Evolutionary conservation across 768 basidiomycete genomes (phyloP), one percentile per base, ranked within the genome.

Genomic region (Tephrocybe sp.): DNA sequence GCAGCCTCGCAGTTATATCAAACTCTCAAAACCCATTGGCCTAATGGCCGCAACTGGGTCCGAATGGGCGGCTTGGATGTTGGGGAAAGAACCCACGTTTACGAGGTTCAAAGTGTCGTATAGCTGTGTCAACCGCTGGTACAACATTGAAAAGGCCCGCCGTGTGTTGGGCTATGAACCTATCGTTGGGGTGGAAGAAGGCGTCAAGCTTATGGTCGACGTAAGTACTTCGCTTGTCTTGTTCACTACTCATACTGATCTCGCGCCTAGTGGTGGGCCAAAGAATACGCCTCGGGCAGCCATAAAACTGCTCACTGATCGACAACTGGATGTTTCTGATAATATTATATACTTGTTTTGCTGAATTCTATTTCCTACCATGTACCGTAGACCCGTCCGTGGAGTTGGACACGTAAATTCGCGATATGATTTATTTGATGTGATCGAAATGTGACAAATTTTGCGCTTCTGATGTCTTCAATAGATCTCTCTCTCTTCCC

Each of bases 161-260:
- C 72, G 93, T 51, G 79, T 98, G 52, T 73, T 99, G 34, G 95
- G 93, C 1, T 99, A 99, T 68, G 92, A 94, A 65, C 97, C 97
- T 0, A 71, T 90, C 50, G 84, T 96, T 5, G 88, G 93, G 2
- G 58, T 98, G 11, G 85, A 92, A 58, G 95, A 98, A 55, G 97
- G 94, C 22, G 77, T 97, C 42, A 78, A 80, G 69, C 76, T 75
- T 55, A 89, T 84, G 67, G 79, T 92, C 3, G 85, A 87, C 66
- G 89, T 89, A 57, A 50, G 86, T 18, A 7, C 18, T n/a, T 28
- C 19, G 41, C 22, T 31, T 16, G n/a, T 9, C 12, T 12, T 31
- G 19, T 13, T 13, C 25, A 44, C 28, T 44, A 21, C 30, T 35
- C 13, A 22, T 6, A 35, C 40, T 40, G 48, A 44, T 7, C 31